phyloP scores from a whole-genome alignment of 2,329 filamentous ascomycete species.

The Colletotrichum sp. region DNA sequence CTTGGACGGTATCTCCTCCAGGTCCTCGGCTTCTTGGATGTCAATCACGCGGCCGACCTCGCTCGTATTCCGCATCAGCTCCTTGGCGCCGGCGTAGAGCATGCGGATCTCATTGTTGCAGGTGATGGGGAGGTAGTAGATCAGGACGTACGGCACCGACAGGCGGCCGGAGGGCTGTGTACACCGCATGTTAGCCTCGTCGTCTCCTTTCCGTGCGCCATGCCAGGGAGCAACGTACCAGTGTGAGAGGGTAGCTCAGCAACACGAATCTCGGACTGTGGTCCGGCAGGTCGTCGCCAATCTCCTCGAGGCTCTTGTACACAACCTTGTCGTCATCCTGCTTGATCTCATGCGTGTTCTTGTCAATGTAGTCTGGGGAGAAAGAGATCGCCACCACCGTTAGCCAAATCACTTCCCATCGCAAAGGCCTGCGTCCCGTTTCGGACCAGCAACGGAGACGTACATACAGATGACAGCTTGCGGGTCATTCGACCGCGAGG shows the following conservation, averaged over 20 bases:
- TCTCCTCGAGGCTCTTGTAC: constrained; percentile 80
- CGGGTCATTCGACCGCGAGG: constrained; percentile 83
- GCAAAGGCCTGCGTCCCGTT: not conserved
- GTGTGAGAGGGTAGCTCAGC: constrained; percentile 86
- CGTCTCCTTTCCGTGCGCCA: not conserved
- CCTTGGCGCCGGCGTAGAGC: constrained; percentile 95
- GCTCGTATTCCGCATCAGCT: constrained; percentile 91
- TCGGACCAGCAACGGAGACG: constrained; percentile 29
- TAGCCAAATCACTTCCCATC: not conserved
- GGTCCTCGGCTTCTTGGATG: constrained; percentile 78
- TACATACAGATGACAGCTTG: constrained; percentile 94
- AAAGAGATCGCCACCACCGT: not conserved
- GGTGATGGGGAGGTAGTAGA: constrained; percentile 93
- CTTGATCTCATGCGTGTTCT: constrained; percentile 86
- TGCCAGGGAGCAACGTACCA: constrained; percentile 58
- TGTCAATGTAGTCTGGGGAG: constrained; percentile 84
- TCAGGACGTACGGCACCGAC: constrained; percentile 89
- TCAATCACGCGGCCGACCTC: constrained; percentile 91
- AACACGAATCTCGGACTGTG: constrained; percentile 89
- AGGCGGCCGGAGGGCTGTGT: constrained; percentile 79
- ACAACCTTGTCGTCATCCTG: constrained; percentile 77
- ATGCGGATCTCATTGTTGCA: constrained; percentile 88
- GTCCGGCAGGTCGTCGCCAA: constrained; percentile 90
- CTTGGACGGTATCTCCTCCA: constrained; percentile 80
- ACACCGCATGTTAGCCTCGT: not conserved